Conservation (phyloP, 768 basidiomycete genomes). For the Cyclocybe cylindracea region DNA sequence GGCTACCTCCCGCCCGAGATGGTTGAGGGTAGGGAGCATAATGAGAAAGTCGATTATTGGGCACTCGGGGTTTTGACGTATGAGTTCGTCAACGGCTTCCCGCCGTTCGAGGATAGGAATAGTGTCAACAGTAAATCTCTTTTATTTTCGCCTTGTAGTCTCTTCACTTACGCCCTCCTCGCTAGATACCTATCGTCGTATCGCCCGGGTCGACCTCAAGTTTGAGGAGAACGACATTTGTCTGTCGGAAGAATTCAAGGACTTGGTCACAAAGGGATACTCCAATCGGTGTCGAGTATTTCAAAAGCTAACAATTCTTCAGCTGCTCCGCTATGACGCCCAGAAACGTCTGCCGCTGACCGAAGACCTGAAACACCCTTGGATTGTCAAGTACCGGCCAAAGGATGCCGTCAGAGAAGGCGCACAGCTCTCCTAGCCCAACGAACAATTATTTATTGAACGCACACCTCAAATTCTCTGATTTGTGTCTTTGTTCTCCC, state of each 20-base stretch:
- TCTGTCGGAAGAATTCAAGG: slow-evolving; percentile 65
- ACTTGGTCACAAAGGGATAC: slow-evolving; percentile 59
- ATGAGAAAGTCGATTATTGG: slow-evolving; percentile 92
- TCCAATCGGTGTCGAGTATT: slow-evolving; percentile 1
- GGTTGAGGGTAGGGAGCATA: slow-evolving; percentile 91
- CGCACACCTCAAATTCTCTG: background rate
- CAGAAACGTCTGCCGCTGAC: slow-evolving; percentile 71
- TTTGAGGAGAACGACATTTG: slow-evolving; percentile 45
- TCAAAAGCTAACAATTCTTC: slow-evolving; percentile 1
- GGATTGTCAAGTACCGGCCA: slow-evolving; percentile 74
- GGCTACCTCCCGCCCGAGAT: slow-evolving; percentile 99
- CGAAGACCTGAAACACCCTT: slow-evolving; percentile 82
- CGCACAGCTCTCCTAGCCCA: slow-evolving; percentile 6
- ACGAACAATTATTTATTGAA: background rate
- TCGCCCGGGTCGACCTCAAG: slow-evolving; percentile 81
- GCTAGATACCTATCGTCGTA: slow-evolving; percentile 86
- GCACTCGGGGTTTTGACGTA: slow-evolving; percentile 96
- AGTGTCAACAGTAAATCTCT: slow-evolving; percentile 68
- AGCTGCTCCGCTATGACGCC: slow-evolving; percentile 88
- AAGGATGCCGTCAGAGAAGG: slow-evolving; percentile 37
- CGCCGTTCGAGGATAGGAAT: slow-evolving; percentile 80
- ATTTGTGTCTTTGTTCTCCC: background rate
- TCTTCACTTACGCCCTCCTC: slow-evolving; percentile 1
- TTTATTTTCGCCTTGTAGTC: background rate
- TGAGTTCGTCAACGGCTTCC: slow-evolving; percentile 86